Base-by-base conservation (phyloP, 768 basidiomycete genomes). In the Ephemerocybe angulata region DNA sequence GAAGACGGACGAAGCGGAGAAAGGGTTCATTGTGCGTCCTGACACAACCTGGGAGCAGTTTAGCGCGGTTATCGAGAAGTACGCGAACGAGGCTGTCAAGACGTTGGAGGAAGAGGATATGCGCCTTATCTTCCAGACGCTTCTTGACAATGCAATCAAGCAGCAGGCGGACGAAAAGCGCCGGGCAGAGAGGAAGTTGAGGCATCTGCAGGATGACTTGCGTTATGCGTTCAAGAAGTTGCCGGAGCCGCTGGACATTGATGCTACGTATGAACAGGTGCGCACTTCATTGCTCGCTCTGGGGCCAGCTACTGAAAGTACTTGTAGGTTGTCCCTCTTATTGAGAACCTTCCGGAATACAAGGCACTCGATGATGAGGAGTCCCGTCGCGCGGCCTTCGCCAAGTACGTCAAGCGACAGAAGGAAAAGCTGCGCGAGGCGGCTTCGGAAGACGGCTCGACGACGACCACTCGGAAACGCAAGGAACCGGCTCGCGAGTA, bases 171-270 rank as follows among this genome's bases (percentile, higher is more conserved):
- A 93, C 15, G 97, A 98, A 68, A 90, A 84, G 67, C 78, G 87
- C n/a, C 82, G 93, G 31, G 73, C 85, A 1, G 97, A 98, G 70
- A 80, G 93, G 54, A 86, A 81, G 63, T 84, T 87, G 55, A 81
- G 95, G 25, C 90, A 96, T 68, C 71, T 93, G 58, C 92, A 97
- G 64, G 97, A 99, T 69, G 97, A 98, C 65, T 76, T 99, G 33
- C 87, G 97, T 5, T 97, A 98, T 72, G 97, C 95, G 0, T 76
- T 98, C 60, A 93, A 90, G 73, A 96, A 96, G 67, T 75, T 96
- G 6, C 68, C 89, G 0, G 90, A 94, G 47, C 81, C 90, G 1
- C 70, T 98, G 35, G 92, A 96, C 59, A 67, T 94, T 47, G 82
- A 72, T 27, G 65, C 86, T 53, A 67, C 86, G 1, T 98, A 88